Percentiles rank a stretch among this genome's conserved stretches.
Evolutionary conservation across 2,329 filamentous ascomycete genomes (phyloP).

Genomic region (Allantophomopsis cytisporea): DNA sequence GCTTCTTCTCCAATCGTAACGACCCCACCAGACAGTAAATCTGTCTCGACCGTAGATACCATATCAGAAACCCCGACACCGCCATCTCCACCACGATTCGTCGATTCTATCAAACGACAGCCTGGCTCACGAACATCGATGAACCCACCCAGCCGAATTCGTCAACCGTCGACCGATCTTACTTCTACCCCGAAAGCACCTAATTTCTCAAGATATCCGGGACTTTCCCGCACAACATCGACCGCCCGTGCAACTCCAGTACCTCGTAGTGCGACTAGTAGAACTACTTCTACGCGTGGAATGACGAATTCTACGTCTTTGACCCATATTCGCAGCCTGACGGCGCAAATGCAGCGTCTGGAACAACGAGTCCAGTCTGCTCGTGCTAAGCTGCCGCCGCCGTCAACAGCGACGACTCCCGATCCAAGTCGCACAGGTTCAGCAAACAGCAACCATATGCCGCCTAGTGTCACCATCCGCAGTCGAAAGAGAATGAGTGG

Average conservation of each 20-base stretch:
- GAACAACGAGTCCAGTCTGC: slow-evolving; percentile 88
- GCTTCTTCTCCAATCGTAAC: slow-evolving; percentile 81
- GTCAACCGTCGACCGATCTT: slow-evolving; percentile 39
- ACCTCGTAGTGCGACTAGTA: slow-evolving; percentile 24
- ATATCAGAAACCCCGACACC: slow-evolving; percentile 64
- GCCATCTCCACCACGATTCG: slow-evolving; percentile 87
- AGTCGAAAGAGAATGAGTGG: slow-evolving; percentile 55
- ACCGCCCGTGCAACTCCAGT: slow-evolving; percentile 15
- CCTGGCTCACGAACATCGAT: slow-evolving; percentile 13
- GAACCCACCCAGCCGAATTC: slow-evolving; percentile 27
- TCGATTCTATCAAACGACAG: slow-evolving; percentile 41
- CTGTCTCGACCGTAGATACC: slow-evolving; percentile 39
- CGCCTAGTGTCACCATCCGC: slow-evolving; percentile 48
- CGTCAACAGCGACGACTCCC: slow-evolving; percentile 63
- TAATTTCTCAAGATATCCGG: neutral
- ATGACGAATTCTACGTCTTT: slow-evolving; percentile 56
- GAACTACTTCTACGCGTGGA: slow-evolving; percentile 21
- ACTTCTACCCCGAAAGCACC: slow-evolving; percentile 39
- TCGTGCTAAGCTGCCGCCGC: slow-evolving; percentile 80
- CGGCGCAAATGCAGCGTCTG: slow-evolving; percentile 92
- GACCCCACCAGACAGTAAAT: slow-evolving; percentile 67
- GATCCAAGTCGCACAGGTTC: slow-evolving; percentile 53
- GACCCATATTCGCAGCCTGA: slow-evolving; percentile 83
- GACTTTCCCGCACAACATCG: neutral
- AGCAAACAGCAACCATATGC: slow-evolving; percentile 27